Evolutionary conservation across 1,284 basidiomycete genomes (phyloP), one percentile per base, ranked within the genome.

Genomic region (Phellinidium pouzarii): DNA sequence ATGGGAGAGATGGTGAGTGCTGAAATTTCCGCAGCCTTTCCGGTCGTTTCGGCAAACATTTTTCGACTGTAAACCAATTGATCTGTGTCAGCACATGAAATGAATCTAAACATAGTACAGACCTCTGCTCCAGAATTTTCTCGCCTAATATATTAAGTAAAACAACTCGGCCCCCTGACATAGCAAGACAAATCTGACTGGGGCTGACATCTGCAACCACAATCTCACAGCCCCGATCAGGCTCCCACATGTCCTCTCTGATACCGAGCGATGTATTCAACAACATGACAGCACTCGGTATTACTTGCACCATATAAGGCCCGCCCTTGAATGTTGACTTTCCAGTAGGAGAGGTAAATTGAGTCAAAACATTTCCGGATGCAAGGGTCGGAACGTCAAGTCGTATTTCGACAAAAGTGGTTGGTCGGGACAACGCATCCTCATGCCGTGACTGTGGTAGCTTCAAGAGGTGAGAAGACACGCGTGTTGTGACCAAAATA

Each of bases 261-360:
- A 29, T 34, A 2, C 52, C 48, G 6, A 47, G 49, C 4, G 14
- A 23, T 17, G 34, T 46, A 17, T 53, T 48, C 3, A 57, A 5
- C 11, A 57, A 47, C 9, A 45, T 12, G 3, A 57, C 48, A 11
- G 23, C 41, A 27, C 44, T n/a, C n/a, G 47, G 48, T 19, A 86
- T 87, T 8, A 93, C 84, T 64, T 94, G 92, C 0, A 89, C 75
- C 0, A 87, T 71, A 6, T 77, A 65, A 23, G 73, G 66, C 0
- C 80, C 83, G 53, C 80, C 71, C 3, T 62, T 59, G 53, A 87
- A 87, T 3, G 60, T 62, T 0, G 69, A 69, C 19, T 56, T 59
- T 58, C 22, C 64, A 64, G 1, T 66, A 56, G 7, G 56, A 55
- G 27, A 19, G 52, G 58, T 52, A 62, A 62, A 48, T 63, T 70